Conservation (phyloP, 1,284 basidiomycete genomes). For the Xerocomus amazonicus region DNA sequence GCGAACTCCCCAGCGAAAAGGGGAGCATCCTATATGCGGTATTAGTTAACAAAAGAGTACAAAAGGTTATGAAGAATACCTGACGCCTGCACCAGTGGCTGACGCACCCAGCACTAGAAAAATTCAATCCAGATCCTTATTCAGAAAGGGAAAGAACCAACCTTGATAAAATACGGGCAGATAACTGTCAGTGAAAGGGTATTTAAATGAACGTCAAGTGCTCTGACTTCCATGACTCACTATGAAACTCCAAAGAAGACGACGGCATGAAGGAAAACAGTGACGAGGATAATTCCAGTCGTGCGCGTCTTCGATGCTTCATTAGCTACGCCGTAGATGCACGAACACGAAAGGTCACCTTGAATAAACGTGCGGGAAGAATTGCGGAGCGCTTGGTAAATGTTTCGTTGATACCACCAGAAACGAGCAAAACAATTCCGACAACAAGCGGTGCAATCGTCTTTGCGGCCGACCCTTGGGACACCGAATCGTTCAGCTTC, state of each 20-base stretch:
- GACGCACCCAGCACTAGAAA: slow-evolving; percentile 1
- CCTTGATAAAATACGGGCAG: slow-evolving; percentile 14
- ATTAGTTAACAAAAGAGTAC: not conserved
- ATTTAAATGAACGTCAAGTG: slow-evolving; percentile 5
- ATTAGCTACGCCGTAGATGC: slow-evolving; percentile 34
- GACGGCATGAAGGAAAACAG: slow-evolving; percentile 63
- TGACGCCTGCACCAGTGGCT: slow-evolving; percentile 1
- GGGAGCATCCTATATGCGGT: slow-evolving; percentile 62
- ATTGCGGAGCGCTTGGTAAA: slow-evolving; percentile 76
- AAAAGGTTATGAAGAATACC: slow-evolving; percentile 32
- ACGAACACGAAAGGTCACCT: slow-evolving; percentile 29
- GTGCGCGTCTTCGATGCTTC: slow-evolving; percentile 70
- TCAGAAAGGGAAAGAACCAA: not conserved
- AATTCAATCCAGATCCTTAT: not conserved
- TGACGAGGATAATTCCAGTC: slow-evolving; percentile 61
- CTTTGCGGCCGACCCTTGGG: slow-evolving; percentile 39
- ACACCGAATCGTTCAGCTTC: not conserved
- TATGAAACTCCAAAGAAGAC: slow-evolving; percentile 53
- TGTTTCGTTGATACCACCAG: slow-evolving; percentile 62
- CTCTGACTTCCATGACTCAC: slow-evolving; percentile 18
- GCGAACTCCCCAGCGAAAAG: slow-evolving; percentile 62
- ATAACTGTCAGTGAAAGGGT: slow-evolving; percentile 42
- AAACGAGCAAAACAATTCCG: slow-evolving; percentile 58
- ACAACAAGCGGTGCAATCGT: slow-evolving; percentile 75
- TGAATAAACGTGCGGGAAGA: slow-evolving; percentile 77